Evolutionary conservation across 306 rosid species (phyloP), one percentile per base, ranked within the genome.

Genomic region (Castanospermum australe): DNA sequence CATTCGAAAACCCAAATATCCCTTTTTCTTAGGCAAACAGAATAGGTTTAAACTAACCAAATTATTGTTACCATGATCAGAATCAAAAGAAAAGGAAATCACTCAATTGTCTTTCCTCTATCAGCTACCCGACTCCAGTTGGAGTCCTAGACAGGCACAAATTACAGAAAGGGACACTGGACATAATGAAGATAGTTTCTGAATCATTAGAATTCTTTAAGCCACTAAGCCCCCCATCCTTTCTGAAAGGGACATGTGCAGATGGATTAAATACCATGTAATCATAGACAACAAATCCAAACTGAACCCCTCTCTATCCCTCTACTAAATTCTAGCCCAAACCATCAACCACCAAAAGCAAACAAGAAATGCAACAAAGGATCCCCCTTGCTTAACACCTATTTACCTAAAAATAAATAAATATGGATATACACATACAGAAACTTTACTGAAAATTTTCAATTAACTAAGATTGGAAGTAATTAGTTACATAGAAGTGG

Each of bases 291-390:
- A 24, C 10, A 38, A 55, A 52, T 60, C 32, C 7, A 38, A 74
- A 17, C 30, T 41, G 28, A 74, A 59, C 20, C 57, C 24, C 52
- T 48, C 68, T 25, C 42, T 11, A 6, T 42, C 20, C 60, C 39
- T 52, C 70, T 74, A 14, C 62, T 47, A 67, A 41, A 77, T 25
- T 66, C 35, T n/a, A 11, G 36, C 67, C 59, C 9, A 66, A 25
- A 56, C 41, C n/a, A 78, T 55, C 60, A 67, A 56, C 67, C 56
- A 39, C 75, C 39, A 24, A 66, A 77, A 54, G 17, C 39, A 76
- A 65, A 52, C 67, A 38, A 51, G 65, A 65, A 76, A 76, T n/a
- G 21, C 42, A 36, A 76, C 42, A 77, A 66, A 51, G 33, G 21
- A 6, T 13, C 45, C 75, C 28, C 75, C 36, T 55, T 56, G 24